Evolutionary conservation across 2,329 filamentous ascomycete genomes (phyloP).

Genomic region (Aurifilum marmelostoma): DNA sequence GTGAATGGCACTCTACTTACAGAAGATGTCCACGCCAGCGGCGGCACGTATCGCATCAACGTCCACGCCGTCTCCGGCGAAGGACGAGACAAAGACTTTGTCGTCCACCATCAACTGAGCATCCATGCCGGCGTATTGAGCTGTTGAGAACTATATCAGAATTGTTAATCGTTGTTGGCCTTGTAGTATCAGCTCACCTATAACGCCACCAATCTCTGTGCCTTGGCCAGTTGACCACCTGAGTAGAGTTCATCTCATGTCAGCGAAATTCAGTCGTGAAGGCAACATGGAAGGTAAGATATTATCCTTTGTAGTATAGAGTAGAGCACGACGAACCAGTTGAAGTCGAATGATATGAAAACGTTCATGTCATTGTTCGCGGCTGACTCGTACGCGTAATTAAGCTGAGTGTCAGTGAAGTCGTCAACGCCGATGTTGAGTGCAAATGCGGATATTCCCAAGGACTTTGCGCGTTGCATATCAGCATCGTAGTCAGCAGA

Average conservation of each 20-base stretch:
- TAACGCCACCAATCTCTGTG: constrained; percentile 46
- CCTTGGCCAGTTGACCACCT: constrained; percentile 46
- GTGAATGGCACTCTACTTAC: constrained; percentile 29
- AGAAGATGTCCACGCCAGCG: constrained; percentile 50
- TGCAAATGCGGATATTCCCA: constrained; percentile 39
- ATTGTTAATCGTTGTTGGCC: background rate
- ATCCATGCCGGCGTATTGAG: constrained; percentile 45
- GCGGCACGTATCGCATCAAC: constrained; percentile 44
- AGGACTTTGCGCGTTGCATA: constrained; percentile 32
- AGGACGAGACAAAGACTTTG: constrained; percentile 58
- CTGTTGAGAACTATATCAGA: constrained; percentile 22
- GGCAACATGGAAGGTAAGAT: background rate
- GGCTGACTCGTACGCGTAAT: constrained; percentile 53
- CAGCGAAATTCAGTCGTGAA: background rate
- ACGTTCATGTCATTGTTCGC: constrained; percentile 53
- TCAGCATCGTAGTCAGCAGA: constrained; percentile 48
- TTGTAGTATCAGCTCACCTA: constrained; percentile 32
- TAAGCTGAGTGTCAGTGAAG: constrained; percentile 50
- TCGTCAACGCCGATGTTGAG: constrained; percentile 41
- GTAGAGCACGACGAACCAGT: no score
- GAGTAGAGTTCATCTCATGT: constrained; percentile 37
- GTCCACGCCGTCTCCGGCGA: constrained; percentile 52
- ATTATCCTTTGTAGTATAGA: no score
- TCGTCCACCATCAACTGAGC: constrained; percentile 54
- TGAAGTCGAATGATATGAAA: constrained; percentile 62